These are phyloP conservation scores for Cardamine resedifolia DNA, from an alignment of 345 rosid species.

Conservation along the genomic window DNA sequence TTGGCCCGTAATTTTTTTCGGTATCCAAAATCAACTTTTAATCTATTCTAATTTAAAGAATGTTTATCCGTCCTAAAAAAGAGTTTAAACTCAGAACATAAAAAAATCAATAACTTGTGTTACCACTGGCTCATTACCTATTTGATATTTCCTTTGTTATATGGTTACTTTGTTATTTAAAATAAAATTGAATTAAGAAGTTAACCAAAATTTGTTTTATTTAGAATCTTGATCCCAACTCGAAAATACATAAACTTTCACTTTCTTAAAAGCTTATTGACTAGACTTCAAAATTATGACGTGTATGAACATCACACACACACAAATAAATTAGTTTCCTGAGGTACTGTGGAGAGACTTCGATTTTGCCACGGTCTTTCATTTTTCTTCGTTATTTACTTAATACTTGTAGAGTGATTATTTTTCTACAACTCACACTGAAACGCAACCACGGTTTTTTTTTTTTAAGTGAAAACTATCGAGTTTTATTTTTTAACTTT, in stretches of 20 bases:
- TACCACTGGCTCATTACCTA: too few relatives aligned
- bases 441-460: not conserved
- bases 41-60: too few relatives aligned
- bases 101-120: too few relatives aligned
- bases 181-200: not conserved
- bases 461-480: too few relatives aligned
- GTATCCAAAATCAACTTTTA: too few relatives aligned
- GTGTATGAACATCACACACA: not conserved
- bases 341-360: not conserved
- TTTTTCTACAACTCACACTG: not conserved
- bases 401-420: not conserved
- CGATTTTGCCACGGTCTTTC: not conserved
- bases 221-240: not conserved
- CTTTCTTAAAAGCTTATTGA: not conserved
- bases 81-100: too few relatives aligned
- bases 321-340: too few relatives aligned
- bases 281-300: not conserved
- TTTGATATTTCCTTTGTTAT: too few relatives aligned
- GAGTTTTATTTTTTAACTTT: too few relatives aligned
- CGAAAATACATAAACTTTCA: not conserved
- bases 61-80: too few relatives aligned
- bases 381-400: not conserved
- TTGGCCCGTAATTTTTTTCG: too few relatives aligned
- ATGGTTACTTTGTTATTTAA: not conserved
- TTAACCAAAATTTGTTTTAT: not conserved